Evolutionary conservation across 352 stramenopile species (phyloP), one percentile per base, ranked within the genome.

Genomic region (Globisporangium nagaii): DNA sequence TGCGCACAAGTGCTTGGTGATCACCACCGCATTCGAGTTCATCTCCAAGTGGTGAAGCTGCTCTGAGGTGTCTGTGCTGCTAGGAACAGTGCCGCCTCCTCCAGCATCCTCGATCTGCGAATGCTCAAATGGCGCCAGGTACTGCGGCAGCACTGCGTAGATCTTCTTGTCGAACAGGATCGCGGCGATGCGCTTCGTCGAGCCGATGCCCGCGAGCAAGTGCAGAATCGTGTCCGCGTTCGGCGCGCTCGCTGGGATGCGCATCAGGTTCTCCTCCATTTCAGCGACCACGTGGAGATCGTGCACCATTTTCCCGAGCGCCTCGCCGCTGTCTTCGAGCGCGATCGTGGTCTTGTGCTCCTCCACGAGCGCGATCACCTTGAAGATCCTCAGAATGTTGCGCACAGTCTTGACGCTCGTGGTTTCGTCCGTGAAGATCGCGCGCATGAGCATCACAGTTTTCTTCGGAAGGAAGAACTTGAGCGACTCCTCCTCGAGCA

Each of bases 391-490:
- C 12, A 92, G 30, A 12, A 92, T 68, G 36, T 90, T 92, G 11
- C 81, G 76, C 20, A 78, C 63, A 0, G 79, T 78, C 56, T 92
- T 92, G 6, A 58, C n/a, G 17, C 45, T 63, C 3, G 76, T 69
- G 1, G 27, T 43, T 1, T 62, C 31, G 15, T 81, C 71, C 1
- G 76, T 80, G 41, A 88, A 80, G 13, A 86, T 71, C 13, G 70
- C 62, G 12, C 80, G 67, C 1, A 92, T 52, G 5, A 90, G 48
- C 50, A 71, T 73, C 2, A 92, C 73, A 0, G 82, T 89, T 37
- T 89, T 88, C 60, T 92, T 92, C 0, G 79, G 82, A 12, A 92
- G 48, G 45, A 92, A 92, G 32, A 92, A 88, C 56, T 86, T 86
- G 32, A 92, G 68, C 6, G 82, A 86, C 36, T 92, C 79, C 32